phyloP scores from a whole-genome alignment of 2,329 filamentous ascomycete species.

The Capronia coronata region DNA sequence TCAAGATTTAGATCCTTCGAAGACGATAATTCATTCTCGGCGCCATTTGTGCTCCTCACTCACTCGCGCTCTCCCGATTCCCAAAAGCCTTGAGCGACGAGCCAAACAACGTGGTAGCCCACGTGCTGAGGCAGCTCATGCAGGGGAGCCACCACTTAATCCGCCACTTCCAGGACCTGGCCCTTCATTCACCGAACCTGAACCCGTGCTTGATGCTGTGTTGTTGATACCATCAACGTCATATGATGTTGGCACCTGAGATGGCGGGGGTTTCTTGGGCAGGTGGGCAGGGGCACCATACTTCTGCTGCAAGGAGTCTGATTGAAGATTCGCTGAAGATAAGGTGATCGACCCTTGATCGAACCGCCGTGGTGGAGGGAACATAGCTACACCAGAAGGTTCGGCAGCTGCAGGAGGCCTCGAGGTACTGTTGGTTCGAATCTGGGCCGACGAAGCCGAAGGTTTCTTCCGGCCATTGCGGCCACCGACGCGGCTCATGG shows the following conservation, averaged over 20 bases:
- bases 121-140: not conserved
- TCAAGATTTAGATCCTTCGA: not conserved
- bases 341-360: constrained; percentile 13
- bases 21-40: not conserved
- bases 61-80: not conserved
- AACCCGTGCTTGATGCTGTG: not conserved
- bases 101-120: no score
- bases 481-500: constrained; percentile 33
- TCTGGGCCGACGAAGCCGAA: constrained; percentile 29
- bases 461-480: constrained; percentile 28
- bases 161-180: not conserved
- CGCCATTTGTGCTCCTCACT: not conserved
- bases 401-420: constrained; percentile 10
- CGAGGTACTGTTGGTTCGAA: constrained; percentile 29
- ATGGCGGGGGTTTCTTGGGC: constrained; percentile 46
- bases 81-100: not conserved
- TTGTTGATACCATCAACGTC: constrained; percentile 33
- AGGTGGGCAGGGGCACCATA: constrained; percentile 47
- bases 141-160: not conserved
- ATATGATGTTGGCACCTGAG: constrained; percentile 36
- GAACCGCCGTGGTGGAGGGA: constrained; percentile 12
- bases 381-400: constrained; percentile 1
- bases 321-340: constrained; percentile 12
- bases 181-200: not conserved
- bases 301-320: constrained; percentile 35